Base-by-base conservation (phyloP, 352 stramenopile species). In the Globisporangium sylvaticum region DNA sequence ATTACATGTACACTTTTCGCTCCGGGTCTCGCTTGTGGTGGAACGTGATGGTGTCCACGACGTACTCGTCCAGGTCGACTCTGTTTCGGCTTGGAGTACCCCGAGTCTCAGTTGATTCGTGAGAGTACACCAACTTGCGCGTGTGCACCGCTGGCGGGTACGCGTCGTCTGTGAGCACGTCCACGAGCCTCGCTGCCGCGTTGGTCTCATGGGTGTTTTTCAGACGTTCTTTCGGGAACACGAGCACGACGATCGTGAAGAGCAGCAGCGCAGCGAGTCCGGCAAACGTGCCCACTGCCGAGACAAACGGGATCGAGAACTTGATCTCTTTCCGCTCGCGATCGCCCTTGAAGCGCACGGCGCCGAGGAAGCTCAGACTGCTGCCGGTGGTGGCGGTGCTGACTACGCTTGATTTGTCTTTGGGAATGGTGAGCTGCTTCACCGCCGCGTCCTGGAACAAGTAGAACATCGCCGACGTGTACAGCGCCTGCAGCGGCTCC, bases 381-480 rank as follows among this genome's bases (percentile, higher is more conserved):
- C 39, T 46, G 15, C 14, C 12, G 34, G 34, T 18, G 34, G 34
- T 44, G 14, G 12, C 4, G 37, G 37, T n/a, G 5, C 18, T n/a
- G n/a, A 48, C 39, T n/a, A 20, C 39, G 3, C 4, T 48, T n/a
- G 14, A 14, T 48, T 48, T 48, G 39, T n/a, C 39, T 48, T 48
- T 48, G 14, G 39, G 39, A 8, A 48, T 48, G 39, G 39, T 48
- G 15, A 48, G 39, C 39, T 48, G 39, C 39, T 48, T 48, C 39
- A 48, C 39, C 18, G 39, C 39, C 15, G 39, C 80, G 25, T 79
- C 56, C 54, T 82, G 70, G 27, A 86, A 81, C 22, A 89, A 29
- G 53, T 82, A 89, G 52, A 80, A 84, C 10, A 89, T 55, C 58
- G 73, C 75, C 8, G 79, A 76, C 18, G 75, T 86, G 68, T 86